These are phyloP conservation scores for Pleurotus sapidus DNA, from an alignment of 768 basidiomycete genomes.

Conservation along the genomic window DNA sequence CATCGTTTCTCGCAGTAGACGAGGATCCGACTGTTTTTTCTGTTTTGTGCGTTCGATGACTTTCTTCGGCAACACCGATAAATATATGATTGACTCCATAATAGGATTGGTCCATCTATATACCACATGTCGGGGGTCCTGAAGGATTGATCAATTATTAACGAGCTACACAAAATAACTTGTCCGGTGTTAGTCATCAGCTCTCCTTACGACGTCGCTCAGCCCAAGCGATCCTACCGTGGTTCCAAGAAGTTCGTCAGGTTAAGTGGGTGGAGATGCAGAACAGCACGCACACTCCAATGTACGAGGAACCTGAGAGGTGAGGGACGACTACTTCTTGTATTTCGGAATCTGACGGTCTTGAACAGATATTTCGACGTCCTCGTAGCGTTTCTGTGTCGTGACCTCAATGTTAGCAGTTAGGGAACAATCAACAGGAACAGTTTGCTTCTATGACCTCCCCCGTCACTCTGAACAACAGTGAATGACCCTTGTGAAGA, in stretches of 20 bases:
- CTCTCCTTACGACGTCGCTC: conserved; percentile 18
- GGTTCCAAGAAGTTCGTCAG: conserved; percentile 22
- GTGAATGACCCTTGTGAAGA: too few species aligned
- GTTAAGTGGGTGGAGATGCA: conserved; percentile 32
- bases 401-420: background rate
- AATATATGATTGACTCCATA: background rate
- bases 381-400: background rate
- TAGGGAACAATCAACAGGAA: too few species aligned
- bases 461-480: too few species aligned
- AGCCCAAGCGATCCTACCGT: conserved; percentile 17
- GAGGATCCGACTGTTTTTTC: conserved; percentile 28
- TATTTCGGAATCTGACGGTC: background rate
- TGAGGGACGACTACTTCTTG: background rate
- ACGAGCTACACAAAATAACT: conserved; percentile 17
- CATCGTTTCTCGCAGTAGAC: conserved; percentile 20
- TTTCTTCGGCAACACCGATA: too few species aligned
- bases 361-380: background rate
- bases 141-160: conserved; percentile 19
- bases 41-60: background rate
- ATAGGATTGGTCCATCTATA: conserved; percentile 32
- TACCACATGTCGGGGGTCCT: conserved; percentile 25
- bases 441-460: too few species aligned
- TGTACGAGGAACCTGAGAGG: conserved; percentile 21
- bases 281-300: conserved; percentile 22
- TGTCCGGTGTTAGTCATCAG: conserved; percentile 19